Evolutionary conservation across 2,329 filamentous ascomycete species (phyloP).

Genomic region (Rasamsonia emersonii): DNA sequence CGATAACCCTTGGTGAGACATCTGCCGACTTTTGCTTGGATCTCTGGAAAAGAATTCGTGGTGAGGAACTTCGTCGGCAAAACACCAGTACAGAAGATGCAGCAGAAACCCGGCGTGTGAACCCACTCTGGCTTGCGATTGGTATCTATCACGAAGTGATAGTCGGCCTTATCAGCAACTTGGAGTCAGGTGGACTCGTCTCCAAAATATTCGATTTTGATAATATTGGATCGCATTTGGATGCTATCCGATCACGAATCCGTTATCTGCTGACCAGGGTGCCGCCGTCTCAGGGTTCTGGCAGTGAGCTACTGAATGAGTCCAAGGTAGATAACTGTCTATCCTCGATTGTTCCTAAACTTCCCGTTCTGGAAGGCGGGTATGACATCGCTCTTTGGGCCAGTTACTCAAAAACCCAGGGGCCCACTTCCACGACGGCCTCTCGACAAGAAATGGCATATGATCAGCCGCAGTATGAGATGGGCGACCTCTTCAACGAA

Average conservation of each 20-base stretch:
- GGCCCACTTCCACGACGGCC: not conserved
- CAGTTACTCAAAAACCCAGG: not conserved
- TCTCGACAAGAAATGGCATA: not conserved
- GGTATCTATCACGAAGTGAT: slow-evolving; percentile 13
- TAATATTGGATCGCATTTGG: slow-evolving; percentile 2
- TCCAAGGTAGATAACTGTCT: not conserved
- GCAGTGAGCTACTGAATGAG: slow-evolving; percentile 1
- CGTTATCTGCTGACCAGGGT: slow-evolving; percentile 6
- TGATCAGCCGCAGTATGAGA: not conserved
- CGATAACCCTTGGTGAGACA: slow-evolving; percentile 10
- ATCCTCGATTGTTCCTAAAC: not conserved
- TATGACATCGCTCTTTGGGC: slow-evolving; percentile 6
- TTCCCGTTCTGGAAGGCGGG: slow-evolving; percentile 1
- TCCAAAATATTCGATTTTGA: slow-evolving; percentile 8
- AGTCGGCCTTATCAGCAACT: slow-evolving; percentile 5
- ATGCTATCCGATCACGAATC: slow-evolving; percentile 1
- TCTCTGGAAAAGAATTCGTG: slow-evolving; percentile 9
- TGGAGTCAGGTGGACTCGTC: slow-evolving; percentile 5
- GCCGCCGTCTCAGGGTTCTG: not conserved
- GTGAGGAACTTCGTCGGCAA: slow-evolving; percentile 2
- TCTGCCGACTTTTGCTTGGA: slow-evolving; percentile 11
- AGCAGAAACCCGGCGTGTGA: slow-evolving; percentile 2
- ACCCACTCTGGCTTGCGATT: slow-evolving; percentile 12
- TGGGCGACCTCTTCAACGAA: slow-evolving; percentile 4
- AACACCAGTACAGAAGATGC: not conserved